These are phyloP conservation scores for Paraphaeosphaeria sporulosa DNA, from an alignment of 2,329 filamentous ascomycete species.

Conservation along the genomic window DNA sequence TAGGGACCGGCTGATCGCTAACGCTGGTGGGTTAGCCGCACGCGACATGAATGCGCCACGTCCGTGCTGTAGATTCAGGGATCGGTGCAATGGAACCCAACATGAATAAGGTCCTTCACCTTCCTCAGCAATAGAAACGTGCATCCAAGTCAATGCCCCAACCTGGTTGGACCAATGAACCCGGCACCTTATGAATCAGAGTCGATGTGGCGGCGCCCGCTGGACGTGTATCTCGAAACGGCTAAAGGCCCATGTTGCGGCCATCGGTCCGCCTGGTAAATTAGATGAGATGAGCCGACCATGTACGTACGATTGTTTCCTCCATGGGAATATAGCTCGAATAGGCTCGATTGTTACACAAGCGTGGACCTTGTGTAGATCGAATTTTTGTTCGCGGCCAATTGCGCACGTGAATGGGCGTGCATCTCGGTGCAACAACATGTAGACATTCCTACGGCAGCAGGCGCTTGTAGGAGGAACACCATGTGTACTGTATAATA, in stretches of 20 bases:
- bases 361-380: conserved; percentile 18
- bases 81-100: neutral
- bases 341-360: conserved; percentile 1
- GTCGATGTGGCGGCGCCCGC: too few species aligned
- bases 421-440: neutral
- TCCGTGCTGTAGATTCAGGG: neutral
- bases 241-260: conserved; percentile 7
- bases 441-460: neutral
- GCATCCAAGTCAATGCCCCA: neutral
- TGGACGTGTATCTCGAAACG: neutral
- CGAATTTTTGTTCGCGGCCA: neutral
- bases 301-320: neutral
- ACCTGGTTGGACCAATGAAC: neutral
- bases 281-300: conserved; percentile 12
- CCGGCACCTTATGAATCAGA: too few species aligned
- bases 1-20: conserved; percentile 3
- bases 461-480: neutral
- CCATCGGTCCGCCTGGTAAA: conserved; percentile 15
- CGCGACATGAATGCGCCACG: neutral
- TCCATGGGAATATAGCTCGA: neutral
- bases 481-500: neutral
- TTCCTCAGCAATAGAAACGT: neutral
- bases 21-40: conserved; percentile 6
- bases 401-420: neutral
- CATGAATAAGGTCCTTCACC: neutral